These are phyloP conservation scores for Glycine tomentella DNA, from an alignment of 306 rosid species.

Conservation along the genomic window DNA sequence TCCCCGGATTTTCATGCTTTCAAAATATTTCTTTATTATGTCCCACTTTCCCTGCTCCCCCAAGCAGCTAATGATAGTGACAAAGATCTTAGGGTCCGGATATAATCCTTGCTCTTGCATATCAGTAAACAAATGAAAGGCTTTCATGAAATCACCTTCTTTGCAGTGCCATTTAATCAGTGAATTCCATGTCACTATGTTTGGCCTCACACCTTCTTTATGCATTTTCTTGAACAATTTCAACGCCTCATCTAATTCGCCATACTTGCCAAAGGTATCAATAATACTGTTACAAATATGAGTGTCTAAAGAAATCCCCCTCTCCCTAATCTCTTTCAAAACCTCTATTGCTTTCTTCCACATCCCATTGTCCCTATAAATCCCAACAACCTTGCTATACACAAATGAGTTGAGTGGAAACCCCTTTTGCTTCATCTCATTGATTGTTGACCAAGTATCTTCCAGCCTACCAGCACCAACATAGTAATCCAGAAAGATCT, in stretches of 20 bases:
- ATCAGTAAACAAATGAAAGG: conserved; percentile 61
- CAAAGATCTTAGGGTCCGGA: conserved; percentile 84
- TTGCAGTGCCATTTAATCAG: conserved; percentile 75
- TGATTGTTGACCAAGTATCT: conserved; percentile 72
- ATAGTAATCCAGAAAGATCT: conserved; percentile 69
- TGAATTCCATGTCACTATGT: conserved; percentile 75
- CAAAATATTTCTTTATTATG: conserved; percentile 61
- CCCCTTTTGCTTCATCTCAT: conserved; percentile 68
- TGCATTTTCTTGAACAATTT: conserved; percentile 70
- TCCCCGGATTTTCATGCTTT: conserved; percentile 65
- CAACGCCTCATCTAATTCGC: conserved; percentile 69
- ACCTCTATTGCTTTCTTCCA: conserved; percentile 84
- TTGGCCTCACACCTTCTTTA: conserved; percentile 65
- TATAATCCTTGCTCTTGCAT: conserved; percentile 80
- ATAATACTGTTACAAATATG: conserved; percentile 71
- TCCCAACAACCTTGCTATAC: conserved; percentile 69
- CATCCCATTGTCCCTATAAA: conserved; percentile 83
- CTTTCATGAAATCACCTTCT: conserved; percentile 63
- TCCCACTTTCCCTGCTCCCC: conserved; percentile 90
- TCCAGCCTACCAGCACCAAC: conserved; percentile 79
- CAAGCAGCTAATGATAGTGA: conserved; percentile 67
- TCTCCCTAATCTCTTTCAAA: conserved; percentile 66
- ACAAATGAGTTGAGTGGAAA: conserved; percentile 63
- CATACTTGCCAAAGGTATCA: conserved; percentile 78
- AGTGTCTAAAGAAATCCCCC: conserved; percentile 62